Conservation (phyloP, 2,329 filamentous ascomycete genomes). For the Aspergillus fischeri region DNA sequence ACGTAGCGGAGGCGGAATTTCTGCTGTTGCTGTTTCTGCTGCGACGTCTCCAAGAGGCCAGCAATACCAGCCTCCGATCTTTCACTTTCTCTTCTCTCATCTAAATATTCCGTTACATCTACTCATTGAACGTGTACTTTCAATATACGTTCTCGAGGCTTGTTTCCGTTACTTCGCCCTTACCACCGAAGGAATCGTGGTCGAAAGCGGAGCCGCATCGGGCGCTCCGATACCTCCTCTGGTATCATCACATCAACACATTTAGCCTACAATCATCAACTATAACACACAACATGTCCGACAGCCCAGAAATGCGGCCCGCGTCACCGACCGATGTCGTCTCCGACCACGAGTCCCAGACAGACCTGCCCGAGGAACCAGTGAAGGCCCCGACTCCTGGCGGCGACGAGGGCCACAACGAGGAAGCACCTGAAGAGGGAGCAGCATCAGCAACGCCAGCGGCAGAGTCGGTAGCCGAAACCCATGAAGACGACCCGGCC, state of each 20-base stretch:
- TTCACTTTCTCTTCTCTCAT: background rate
- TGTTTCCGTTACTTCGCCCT: background rate
- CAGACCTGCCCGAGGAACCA: constrained; percentile 19
- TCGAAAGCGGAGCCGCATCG: constrained; percentile 1
- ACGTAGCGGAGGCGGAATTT: constrained; percentile 17
- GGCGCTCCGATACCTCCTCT: constrained; percentile 5
- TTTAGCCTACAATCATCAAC: constrained; percentile 1
- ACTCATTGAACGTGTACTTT: background rate
- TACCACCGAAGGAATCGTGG: background rate
- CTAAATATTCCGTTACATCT: background rate
- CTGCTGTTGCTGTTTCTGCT: constrained; percentile 3
- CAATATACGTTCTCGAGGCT: background rate
- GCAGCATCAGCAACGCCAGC: constrained; percentile 6
- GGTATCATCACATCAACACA: constrained; percentile 2
- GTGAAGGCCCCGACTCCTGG: constrained; percentile 25
- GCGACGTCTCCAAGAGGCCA: background rate
- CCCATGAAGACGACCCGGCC: constrained; percentile 15
- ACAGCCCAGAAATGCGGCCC: constrained; percentile 31
- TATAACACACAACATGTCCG: constrained; percentile 30
- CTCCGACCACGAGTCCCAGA: background rate
- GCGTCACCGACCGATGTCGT: constrained; percentile 17
- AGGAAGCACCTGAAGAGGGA: constrained; percentile 3
- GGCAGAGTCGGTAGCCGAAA: constrained; percentile 22
- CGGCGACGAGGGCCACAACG: constrained; percentile 18
- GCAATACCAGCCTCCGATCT: background rate